phyloP scores from a whole-genome alignment of 2,329 filamentous ascomycete genomes.

The Exophiala alcalophila region DNA sequence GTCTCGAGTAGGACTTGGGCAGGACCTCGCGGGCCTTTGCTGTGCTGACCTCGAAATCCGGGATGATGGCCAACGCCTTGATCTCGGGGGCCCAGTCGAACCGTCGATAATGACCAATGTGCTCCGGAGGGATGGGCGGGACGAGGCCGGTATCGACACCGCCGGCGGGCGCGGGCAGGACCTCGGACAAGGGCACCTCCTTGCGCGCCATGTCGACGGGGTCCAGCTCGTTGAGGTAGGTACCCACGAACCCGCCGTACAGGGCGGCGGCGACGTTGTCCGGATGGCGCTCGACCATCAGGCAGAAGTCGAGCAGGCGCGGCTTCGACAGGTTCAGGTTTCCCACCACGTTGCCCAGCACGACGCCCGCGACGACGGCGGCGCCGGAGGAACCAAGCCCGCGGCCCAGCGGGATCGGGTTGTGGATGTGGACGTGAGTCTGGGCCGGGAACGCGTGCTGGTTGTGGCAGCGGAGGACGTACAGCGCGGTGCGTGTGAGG shows the following conservation, averaged over 20 bases:
- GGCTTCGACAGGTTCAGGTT: conserved; percentile 63
- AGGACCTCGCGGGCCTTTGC: conserved; percentile 84
- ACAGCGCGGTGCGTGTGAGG: conserved; percentile 88
- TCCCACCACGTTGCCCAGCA: conserved; percentile 85
- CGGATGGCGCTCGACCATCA: conserved; percentile 89
- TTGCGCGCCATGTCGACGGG: conserved; percentile 85
- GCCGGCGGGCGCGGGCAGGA: conserved; percentile 83
- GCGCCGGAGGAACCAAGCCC: conserved; percentile 94
- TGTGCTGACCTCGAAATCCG: conserved; percentile 92
- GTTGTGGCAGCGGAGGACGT: conserved; percentile 89
- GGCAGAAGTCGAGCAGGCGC: conserved; percentile 86
- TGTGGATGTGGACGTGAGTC: conserved; percentile 91
- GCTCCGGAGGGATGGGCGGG: conserved; percentile 82
- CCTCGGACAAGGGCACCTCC: conserved; percentile 92
- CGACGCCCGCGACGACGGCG: conserved; percentile 92
- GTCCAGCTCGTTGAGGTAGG: conserved; percentile 87
- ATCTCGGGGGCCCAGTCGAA: conserved; percentile 93
- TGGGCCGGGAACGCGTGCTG: conserved; percentile 78
- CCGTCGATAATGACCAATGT: conserved; percentile 94
- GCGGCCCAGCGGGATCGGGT: conserved; percentile 88
- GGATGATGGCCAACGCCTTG: conserved; percentile 95
- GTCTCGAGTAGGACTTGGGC: conserved; percentile 72
- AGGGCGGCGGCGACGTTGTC: conserved; percentile 94
- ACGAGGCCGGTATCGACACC: conserved; percentile 83
- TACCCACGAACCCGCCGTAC: conserved; percentile 94